Base-by-base conservation (phyloP, 176 grass and related monocot species). In the Juncus effusus region DNA sequence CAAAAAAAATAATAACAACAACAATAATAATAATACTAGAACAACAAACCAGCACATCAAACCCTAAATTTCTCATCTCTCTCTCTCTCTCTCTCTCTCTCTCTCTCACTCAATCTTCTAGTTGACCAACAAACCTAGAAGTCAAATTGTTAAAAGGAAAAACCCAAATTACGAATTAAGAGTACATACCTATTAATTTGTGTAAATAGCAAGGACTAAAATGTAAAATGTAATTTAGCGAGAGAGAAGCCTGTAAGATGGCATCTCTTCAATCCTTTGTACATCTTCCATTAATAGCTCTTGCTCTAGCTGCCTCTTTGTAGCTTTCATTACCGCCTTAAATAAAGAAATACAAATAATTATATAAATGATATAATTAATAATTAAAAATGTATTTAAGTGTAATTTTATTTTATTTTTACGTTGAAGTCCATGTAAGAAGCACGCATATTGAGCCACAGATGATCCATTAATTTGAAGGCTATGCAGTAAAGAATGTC, bases 351-450 rank as follows among this genome's bases (percentile, higher is more conserved):
- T 49, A 44, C 19, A 3, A 71, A 42, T 75, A 40, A 74, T 58
- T 72, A 47, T 42, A 60, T 41, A 59, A 58, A 47, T 72, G 35
- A 47, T 47, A 47, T 47, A 47, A 47, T 4, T 45, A 4, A 45
- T 45, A 45, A 45, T 47, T 47, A 9, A 47, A 47, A 47, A 47
- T 47, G 9, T 6, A 47, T 47, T 47, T 28, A 28, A 28, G 19
- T 28, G 19, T 28, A 28, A 28, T 28, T 28, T 28, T 28, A 28
- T 28, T 28, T 28, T 28, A 1, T 47, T 37, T 78, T 42, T 89
- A 87, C 94, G 77, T 99, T 99, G 56, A 99, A 99, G 65, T 99
- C 88, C 85, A 99, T 99, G 42, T 90, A 93, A 13, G 81, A 86
- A 60, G 94, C 88, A 36, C 84, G 83, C 94, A 93, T 97, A 13